These are phyloP conservation scores for Neurospora sublineolata DNA, from an alignment of 495 filamentous ascomycete genomes.

Conservation along the genomic window DNA sequence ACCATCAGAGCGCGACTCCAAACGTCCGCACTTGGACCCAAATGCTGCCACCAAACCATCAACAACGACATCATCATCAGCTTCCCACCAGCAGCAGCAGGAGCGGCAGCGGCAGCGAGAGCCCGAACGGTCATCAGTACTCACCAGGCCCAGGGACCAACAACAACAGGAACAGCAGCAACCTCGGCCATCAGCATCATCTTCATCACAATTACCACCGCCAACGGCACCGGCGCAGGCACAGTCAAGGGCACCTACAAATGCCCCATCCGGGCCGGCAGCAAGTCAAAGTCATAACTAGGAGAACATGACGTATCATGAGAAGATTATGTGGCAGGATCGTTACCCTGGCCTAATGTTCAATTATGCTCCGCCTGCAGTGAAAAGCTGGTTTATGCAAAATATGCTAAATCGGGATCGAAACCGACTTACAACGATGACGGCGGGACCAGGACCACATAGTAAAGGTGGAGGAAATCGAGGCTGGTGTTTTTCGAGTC, in stretches of 20 bases:
- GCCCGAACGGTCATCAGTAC: not conserved
- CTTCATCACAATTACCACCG: not conserved
- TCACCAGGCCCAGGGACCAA: not conserved
- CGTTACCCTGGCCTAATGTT: not conserved
- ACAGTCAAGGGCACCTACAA: not conserved
- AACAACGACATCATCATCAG: slow-evolving; percentile 2
- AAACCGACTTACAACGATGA: not conserved
- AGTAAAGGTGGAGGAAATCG: not conserved
- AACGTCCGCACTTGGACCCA: slow-evolving; percentile 30
- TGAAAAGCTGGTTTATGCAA: not conserved
- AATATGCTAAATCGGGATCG: not conserved
- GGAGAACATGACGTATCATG: not conserved
- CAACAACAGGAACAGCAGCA: not conserved
- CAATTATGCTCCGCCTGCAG: not conserved
- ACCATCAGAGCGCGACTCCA: slow-evolving; percentile 23
- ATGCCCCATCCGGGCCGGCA: not conserved
- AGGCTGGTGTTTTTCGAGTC: not conserved
- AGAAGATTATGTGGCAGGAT: not conserved
- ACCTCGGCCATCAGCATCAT: not conserved
- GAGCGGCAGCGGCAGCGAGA: not conserved
- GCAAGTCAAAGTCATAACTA: not conserved
- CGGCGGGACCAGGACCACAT: not conserved
- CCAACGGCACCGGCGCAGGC: not conserved
- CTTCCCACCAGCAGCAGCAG: not conserved
- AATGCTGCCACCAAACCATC: slow-evolving; percentile 1